phyloP scores from a whole-genome alignment of 768 basidiomycete species.

The Termitomyces sp. region DNA sequence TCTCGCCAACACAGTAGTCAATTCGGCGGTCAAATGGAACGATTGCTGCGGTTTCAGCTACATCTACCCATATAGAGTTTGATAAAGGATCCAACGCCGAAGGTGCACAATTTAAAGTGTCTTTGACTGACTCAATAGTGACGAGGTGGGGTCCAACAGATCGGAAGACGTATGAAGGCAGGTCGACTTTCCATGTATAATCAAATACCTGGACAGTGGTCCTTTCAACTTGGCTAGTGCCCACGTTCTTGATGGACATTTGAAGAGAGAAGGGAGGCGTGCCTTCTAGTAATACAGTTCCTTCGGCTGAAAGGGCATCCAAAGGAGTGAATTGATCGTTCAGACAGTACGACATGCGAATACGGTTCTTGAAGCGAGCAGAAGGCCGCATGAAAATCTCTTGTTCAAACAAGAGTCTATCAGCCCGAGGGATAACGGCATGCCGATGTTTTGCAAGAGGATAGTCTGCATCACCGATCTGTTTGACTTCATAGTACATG shows the following conservation, averaged over 20 bases:
- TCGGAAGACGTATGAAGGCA: conserved; percentile 66
- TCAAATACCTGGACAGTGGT: conserved; percentile 47
- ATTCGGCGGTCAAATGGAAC: conserved; percentile 73
- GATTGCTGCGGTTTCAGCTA: conserved; percentile 95
- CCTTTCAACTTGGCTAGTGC: conserved; percentile 57
- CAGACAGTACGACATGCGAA: conserved; percentile 70
- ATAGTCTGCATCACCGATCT: conserved; percentile 83
- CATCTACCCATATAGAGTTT: conserved; percentile 77
- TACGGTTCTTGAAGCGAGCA: conserved; percentile 67
- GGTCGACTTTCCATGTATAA: conserved; percentile 64
- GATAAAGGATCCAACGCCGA: conserved; percentile 55
- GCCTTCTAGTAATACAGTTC: conserved; percentile 69
- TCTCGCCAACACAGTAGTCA: conserved; percentile 89
- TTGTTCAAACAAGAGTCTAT: conserved; percentile 79
- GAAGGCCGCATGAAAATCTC: conserved; percentile 78
- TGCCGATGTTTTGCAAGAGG: conserved; percentile 65
- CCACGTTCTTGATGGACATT: conserved; percentile 72
- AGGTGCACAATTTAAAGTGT: conserved; percentile 81
- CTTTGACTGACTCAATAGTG: conserved; percentile 70
- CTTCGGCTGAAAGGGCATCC: conserved; percentile 50
- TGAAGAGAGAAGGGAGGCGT: conserved; percentile 80
- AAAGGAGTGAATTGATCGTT: conserved; percentile 58
- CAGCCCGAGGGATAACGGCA: conserved; percentile 58
- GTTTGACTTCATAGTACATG: conserved; percentile 87
- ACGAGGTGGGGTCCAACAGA: conserved; percentile 81